Conservation (phyloP, 2,329 filamentous ascomycete species). For the Polychaeton citri region DNA sequence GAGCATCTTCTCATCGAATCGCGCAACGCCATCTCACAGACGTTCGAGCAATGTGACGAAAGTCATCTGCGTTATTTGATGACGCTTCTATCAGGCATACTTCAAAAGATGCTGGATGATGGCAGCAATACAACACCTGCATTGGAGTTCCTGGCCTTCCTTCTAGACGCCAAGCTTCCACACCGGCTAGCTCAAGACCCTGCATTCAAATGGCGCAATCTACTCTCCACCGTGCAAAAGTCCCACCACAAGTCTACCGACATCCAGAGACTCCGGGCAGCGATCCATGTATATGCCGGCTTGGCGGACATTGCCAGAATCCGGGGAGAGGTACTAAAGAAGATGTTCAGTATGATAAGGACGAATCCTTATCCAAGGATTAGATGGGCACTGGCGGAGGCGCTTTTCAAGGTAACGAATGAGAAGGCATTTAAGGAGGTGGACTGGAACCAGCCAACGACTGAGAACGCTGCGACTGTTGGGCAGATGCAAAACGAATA, state of each 20-base stretch:
- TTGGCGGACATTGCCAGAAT: constrained; percentile 44
- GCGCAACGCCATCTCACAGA: constrained; percentile 47
- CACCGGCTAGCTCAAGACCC: constrained; percentile 20
- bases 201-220: constrained; percentile 49
- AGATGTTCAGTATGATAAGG: constrained; percentile 57
- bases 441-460: constrained; percentile 11
- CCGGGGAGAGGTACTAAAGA: constrained; percentile 46
- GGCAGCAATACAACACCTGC: constrained; percentile 34
- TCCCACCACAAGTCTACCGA: constrained; percentile 73
- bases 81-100: constrained; percentile 9
- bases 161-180: constrained; percentile 38
- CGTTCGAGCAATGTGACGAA: constrained; percentile 11
- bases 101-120: constrained; percentile 10
- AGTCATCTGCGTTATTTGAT: constrained; percentile 2
- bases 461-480: constrained; percentile 5
- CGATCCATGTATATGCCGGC: constrained; percentile 64
- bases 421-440: constrained; percentile 15
- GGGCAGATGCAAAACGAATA: constrained; percentile 2
- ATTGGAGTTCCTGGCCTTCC: constrained; percentile 63
- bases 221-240: constrained; percentile 63
- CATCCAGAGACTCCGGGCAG: constrained; percentile 67
- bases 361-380: constrained; percentile 70
- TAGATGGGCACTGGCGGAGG: constrained; percentile 31
- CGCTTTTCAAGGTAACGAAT: constrained; percentile 24
- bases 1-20: constrained; percentile 61